Evolutionary conservation across 345 rosid genomes (phyloP), one percentile per base, ranked within the genome.

Genomic region (Toxicodendron radicans): DNA sequence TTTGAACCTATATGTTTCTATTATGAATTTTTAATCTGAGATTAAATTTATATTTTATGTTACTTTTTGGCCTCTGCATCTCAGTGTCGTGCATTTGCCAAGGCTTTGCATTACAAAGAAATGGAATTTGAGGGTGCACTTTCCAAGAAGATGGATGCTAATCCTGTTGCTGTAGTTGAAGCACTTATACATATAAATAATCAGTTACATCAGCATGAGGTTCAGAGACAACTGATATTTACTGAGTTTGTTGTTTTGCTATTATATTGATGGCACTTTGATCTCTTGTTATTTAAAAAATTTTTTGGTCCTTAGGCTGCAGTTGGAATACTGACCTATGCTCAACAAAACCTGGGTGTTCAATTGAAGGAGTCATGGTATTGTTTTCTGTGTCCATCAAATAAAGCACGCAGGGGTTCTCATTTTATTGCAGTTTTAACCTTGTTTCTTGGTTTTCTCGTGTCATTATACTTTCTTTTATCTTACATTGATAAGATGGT

Each of bases 21-120:
- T 52, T 20, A 59, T 17, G 1, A 33, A 32, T 65, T 32, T 4
- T 18, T 38, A 10, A 24, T 35, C 38, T 58, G 54, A 52, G 52
- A 35, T 66, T 71, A 13, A 9, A 77, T 24, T 27, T 35, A 13
- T 52, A 54, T 58, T 66, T 32, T 14, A 46, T 58, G 11, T 72
- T 51, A 12, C n/a, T 12, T 61, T 43, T 71, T n/a, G 27, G 27
- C 33, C 67, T 61, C 72, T 79, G 53, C 33, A 68, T 72, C 67
- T 52, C 81, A 93, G 98, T 93, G 97, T 62, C 99, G 92, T 77
- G 99, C 97, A 77, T 95, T 90, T 81, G 99, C 99, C 24, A 95
- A 95, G 90, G 99, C 99, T 48, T 80, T 95, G 81, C 99, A 95
- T 81, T 95, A 95, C 87, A 95, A 95, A 86, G 99, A 95, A 86